phyloP scores from a whole-genome alignment of 345 rosid genomes.

The Pseudoturritis turrita region DNA sequence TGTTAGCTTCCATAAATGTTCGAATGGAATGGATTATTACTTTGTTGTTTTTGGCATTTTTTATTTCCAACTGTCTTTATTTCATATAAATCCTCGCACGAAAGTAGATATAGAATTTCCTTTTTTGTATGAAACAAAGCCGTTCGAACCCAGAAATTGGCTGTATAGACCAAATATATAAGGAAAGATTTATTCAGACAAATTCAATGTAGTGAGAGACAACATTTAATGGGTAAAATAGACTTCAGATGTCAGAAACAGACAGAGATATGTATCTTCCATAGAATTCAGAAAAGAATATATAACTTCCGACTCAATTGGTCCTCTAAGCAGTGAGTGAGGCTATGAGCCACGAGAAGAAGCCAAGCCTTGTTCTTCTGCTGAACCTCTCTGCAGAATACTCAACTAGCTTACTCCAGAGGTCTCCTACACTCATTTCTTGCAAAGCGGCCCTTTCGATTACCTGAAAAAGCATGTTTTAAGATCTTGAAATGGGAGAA shows the following conservation, averaged over 20 bases:
- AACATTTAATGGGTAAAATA: not conserved
- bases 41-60: no score
- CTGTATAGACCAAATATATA: not conserved
- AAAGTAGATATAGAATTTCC: no score
- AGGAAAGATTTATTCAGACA: not conserved
- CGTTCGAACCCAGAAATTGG: no score
- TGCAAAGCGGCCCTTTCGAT: not conserved
- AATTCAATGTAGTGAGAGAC: not conserved
- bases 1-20: no score
- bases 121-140: no score
- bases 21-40: no score
- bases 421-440: slow-evolving; percentile 19
- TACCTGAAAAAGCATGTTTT: slow-evolving; percentile 5
- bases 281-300: not conserved
- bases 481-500: not conserved
- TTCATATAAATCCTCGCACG: no score
- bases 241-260: not conserved
- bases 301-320: not conserved
- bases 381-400: slow-evolving; percentile 20
- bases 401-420: slow-evolving; percentile 26
- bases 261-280: not conserved
- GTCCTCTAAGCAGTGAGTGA: slow-evolving; percentile 10
- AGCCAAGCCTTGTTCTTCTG: slow-evolving; percentile 21
- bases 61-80: no score
- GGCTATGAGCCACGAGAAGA: slow-evolving; percentile 29